These are phyloP conservation scores for Skeletonema tropicum DNA, from an alignment of 108 stramenopile species.

Conservation along the genomic window DNA sequence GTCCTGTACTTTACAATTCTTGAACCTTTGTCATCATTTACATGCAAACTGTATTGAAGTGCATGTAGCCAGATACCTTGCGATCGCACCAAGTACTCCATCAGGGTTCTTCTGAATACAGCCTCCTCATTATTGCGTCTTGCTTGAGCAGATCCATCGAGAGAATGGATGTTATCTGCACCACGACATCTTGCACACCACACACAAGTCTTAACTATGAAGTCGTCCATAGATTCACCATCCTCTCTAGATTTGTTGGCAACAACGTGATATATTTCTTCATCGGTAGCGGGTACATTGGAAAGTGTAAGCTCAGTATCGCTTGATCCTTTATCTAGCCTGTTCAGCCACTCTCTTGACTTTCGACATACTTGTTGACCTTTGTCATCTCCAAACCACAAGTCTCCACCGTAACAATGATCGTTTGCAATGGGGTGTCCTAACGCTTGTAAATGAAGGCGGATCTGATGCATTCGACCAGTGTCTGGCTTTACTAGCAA, in stretches of 20 bases:
- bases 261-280: constrained; percentile 53
- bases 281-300: constrained; percentile 73
- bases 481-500: constrained; percentile 67
- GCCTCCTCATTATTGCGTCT: constrained; percentile 6
- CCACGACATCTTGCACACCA: constrained; percentile 79
- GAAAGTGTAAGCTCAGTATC: constrained; percentile 23
- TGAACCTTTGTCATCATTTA: constrained; percentile 29
- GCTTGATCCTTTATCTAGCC: constrained; percentile 37
- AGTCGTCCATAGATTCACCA: constrained; percentile 67
- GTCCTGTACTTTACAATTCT: constrained; percentile 21
- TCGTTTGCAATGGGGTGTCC: constrained; percentile 92
- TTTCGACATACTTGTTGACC: constrained; percentile 48
- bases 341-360: constrained; percentile 49
- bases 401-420: constrained; percentile 88
- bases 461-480: constrained; percentile 89
- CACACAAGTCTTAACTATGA: constrained; percentile 81
- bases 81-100: constrained; percentile 79
- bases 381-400: constrained; percentile 66
- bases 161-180: constrained; percentile 30
- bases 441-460: constrained; percentile 79
- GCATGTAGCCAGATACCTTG: constrained; percentile 89
- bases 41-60: constrained; percentile 64
- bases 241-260: constrained; percentile 44
- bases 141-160: background rate
- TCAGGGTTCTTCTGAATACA: constrained; percentile 41